phyloP scores from a whole-genome alignment of 495 filamentous ascomycete species.

The Xylaria bambusicola region DNA sequence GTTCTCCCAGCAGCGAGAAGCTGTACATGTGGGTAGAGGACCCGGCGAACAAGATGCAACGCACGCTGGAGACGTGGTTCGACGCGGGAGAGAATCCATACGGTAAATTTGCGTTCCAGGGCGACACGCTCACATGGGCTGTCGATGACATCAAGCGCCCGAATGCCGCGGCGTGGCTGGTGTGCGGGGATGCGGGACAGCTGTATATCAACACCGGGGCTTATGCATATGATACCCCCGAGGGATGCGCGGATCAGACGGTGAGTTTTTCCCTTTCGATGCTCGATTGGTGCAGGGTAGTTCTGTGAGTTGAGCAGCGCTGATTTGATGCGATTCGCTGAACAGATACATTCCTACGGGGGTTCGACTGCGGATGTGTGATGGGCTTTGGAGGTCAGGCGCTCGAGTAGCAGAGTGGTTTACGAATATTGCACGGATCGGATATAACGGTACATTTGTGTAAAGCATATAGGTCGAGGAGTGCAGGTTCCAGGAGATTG shows the following conservation, averaged over 20 bases:
- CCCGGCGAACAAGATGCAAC: constrained; percentile 48
- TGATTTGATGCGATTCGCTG: constrained; percentile 1
- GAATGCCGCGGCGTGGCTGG: constrained; percentile 56
- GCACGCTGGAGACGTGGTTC: constrained; percentile 53
- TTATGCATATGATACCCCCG: constrained; percentile 59
- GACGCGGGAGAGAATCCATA: constrained; percentile 54
- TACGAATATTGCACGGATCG: no score
- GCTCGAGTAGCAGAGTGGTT: no score
- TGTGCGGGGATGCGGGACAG: constrained; percentile 8
- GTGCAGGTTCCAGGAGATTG: no score
- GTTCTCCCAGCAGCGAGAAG: constrained; percentile 33
- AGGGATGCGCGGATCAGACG: constrained; percentile 61
- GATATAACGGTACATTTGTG: no score
- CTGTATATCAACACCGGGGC: constrained; percentile 62
- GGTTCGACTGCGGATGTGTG: constrained; percentile 12
- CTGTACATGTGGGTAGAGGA: constrained; percentile 51
- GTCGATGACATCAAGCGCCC: constrained; percentile 49
- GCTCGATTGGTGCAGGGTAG: no score
- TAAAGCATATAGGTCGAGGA: no score
- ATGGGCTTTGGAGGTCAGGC: not conserved
- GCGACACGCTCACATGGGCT: constrained; percentile 59
- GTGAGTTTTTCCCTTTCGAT: constrained; percentile 33
- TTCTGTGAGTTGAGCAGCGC: no score
- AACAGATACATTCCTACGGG: constrained; percentile 17
- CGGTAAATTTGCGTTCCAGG: constrained; percentile 58